phyloP scores from a whole-genome alignment of 2,329 filamentous ascomycete species.

The Cladosporium colombiae region DNA sequence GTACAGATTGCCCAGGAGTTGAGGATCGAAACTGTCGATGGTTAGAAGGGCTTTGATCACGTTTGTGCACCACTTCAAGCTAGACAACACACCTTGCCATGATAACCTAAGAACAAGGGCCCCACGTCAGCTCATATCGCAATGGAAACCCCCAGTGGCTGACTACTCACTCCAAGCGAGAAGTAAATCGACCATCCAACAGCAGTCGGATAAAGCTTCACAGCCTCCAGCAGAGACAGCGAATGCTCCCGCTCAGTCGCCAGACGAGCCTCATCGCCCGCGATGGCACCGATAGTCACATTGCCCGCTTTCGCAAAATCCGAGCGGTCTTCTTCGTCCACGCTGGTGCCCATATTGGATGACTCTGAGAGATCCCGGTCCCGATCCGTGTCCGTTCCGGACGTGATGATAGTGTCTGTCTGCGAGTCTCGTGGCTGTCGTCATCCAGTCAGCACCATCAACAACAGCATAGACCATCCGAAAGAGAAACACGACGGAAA shows the following conservation, averaged over 20 bases:
- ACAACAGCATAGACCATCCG: background rate
- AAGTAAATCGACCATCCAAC: constrained; percentile 61
- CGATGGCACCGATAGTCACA: constrained; percentile 29
- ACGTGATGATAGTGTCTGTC: background rate
- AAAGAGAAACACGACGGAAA: background rate
- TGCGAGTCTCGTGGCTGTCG: background rate
- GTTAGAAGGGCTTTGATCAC: background rate
- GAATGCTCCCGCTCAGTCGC: constrained; percentile 33
- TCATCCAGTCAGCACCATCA: background rate
- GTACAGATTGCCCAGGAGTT: constrained; percentile 64
- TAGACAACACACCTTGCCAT: constrained; percentile 35
- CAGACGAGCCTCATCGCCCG: constrained; percentile 31
- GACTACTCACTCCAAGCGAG: constrained; percentile 53
- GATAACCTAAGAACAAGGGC: constrained; percentile 45
- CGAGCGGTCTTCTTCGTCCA: background rate
- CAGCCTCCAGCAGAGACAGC: constrained; percentile 35
- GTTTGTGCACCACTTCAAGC: background rate
- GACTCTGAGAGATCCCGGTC: background rate
- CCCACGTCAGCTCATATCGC: background rate
- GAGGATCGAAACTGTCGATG: constrained; percentile 58
- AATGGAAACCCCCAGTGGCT: background rate
- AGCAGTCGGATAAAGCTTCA: constrained; percentile 49
- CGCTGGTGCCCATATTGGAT: background rate
- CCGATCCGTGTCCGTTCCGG: background rate
- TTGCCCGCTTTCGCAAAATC: background rate